Conservation (phyloP, 495 filamentous ascomycete genomes). For the Podospora sp. region DNA sequence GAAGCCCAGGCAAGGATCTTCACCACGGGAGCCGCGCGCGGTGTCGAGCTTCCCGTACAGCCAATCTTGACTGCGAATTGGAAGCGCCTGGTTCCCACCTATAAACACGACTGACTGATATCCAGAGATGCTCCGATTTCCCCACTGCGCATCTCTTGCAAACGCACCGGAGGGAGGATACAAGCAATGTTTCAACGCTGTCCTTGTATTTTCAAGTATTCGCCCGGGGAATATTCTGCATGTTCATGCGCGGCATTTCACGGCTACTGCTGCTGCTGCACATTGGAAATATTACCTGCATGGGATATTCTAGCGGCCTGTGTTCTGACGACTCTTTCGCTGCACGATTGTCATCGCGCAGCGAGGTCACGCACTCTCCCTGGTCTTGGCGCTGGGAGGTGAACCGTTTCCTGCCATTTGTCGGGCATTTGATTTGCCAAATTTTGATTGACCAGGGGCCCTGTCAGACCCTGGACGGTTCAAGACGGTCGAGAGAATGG, state of each 20-base stretch:
- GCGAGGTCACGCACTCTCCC: not conserved
- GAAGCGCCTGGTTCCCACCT: not conserved
- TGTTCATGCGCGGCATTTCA: not conserved
- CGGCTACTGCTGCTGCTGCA: not conserved
- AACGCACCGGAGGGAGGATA: too few species aligned
- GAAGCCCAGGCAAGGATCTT: slow-evolving; percentile 1
- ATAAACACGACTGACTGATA: not conserved
- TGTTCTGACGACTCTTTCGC: not conserved
- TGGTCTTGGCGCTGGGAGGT: not conserved
- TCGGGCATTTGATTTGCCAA: slow-evolving; percentile 15
- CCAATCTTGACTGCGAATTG: slow-evolving; percentile 13
- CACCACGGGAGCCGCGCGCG: not conserved
- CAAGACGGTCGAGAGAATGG: not conserved
- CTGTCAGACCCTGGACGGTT: slow-evolving; percentile 7
- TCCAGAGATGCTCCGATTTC: not conserved
- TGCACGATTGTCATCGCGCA: not conserved
- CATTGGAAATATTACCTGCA: not conserved
- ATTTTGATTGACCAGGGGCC: slow-evolving; percentile 5
- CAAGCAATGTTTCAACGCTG: not conserved
- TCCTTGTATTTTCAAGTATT: not conserved
- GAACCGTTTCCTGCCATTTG: slow-evolving; percentile 11
- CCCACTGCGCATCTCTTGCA: not conserved
- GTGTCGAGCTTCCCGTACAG: slow-evolving; percentile 1
- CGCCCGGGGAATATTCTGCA: slow-evolving; percentile 1
- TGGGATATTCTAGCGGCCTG: not conserved